Base-by-base conservation (phyloP, 495 filamentous ascomycete genomes). In the Penicillium desertorum region DNA sequence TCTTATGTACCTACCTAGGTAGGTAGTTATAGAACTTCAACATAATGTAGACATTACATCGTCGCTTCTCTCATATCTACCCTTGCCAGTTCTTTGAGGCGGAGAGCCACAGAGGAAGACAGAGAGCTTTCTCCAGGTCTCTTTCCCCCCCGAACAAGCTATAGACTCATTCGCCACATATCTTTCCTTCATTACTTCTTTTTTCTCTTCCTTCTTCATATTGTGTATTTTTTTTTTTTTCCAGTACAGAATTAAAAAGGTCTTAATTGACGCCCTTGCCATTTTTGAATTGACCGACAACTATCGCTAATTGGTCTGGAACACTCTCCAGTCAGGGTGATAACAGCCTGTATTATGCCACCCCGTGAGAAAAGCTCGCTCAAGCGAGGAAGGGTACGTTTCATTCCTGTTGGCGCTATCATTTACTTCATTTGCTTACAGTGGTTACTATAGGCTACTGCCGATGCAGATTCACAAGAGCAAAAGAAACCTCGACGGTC, bases 401-500 rank as follows among this genome's bases (percentile, higher is more conserved):
- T 36, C 17, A 53, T 20, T 36, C 7, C 19, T 46, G 9, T 22
- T 17, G 17, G 32, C 6, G 53, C 11, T 19, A 4, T 37, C 50
- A 20, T 37, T 60, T 62, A 37, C 64, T 67, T 37, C 50, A 20
- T 37, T 60, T 62, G 32, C 64, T 67, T 29, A 70, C 59, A 30
- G 23, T 5, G 16, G 22, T 47, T 48, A 41, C 25, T 51, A 14
- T 56, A 83, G 80, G 60, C 58, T 27, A 78, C 69, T 37, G 61
- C 62, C 20, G 76, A 76, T 39, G 62, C 74, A 43, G 71, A 74
- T 52, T 60, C 71, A 42, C 71, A 74, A 53, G 75, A 81, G 37
- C 62, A 65, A 47, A 81, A 83, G 60, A 81, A 82, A 54, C 77
- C 75, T 19, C 74, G 81, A 49, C 78, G 79, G 34, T 83, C 81